Base-by-base conservation (phyloP, 306 rosid species). In the Senna siamea region DNA sequence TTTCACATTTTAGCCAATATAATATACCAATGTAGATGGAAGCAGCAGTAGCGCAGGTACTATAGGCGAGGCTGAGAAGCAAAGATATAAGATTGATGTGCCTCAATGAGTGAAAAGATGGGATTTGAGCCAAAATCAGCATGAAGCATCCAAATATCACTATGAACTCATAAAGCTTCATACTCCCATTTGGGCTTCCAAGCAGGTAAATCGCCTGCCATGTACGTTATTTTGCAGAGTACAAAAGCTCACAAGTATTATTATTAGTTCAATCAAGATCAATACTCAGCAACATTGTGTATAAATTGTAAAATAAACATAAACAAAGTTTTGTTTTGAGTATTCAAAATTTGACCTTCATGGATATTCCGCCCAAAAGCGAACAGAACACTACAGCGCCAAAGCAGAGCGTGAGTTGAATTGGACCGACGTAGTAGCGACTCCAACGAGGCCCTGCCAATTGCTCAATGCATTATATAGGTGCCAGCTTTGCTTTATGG, bases 331-430 rank as follows among this genome's bases (percentile, higher is more conserved):
- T n/a, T n/a, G n/a, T n/a, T n/a, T n/a, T n/a, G n/a, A n/a, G n/a
- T n/a, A n/a, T n/a, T n/a, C n/a, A n/a, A n/a, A n/a, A n/a, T n/a
- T n/a, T n/a, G n/a, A n/a, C 86, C 89, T 85, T 82, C 83, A 85
- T 80, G 79, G 87, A 82, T 73, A 82, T 87, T 70, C 89, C 89
- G 34, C 89, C 87, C 0, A 85, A 61, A 43, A 85, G 87, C 5
- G 77, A 79, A 61, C 35, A 70, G 32, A 76, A 85, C 28, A 85
- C 85, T 9, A 82, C 87, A 74, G 83, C 81, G 17, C 89, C 89
- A 51, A 73, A 86, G 79, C 89, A 82, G 38, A 82, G 85, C 41
- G 76, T 19, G 53, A 86, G 79, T 32, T 86, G 89, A 70, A 70
- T 60, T 59, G 89, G 89, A 6, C 89, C 89, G 1, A 86, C 89